Percentiles rank a stretch among this genome's conserved stretches.
These are phyloP conservation scores for Eragrostis nindensis DNA, from an alignment of 176 grass and related monocot species.

Conservation along the genomic window DNA sequence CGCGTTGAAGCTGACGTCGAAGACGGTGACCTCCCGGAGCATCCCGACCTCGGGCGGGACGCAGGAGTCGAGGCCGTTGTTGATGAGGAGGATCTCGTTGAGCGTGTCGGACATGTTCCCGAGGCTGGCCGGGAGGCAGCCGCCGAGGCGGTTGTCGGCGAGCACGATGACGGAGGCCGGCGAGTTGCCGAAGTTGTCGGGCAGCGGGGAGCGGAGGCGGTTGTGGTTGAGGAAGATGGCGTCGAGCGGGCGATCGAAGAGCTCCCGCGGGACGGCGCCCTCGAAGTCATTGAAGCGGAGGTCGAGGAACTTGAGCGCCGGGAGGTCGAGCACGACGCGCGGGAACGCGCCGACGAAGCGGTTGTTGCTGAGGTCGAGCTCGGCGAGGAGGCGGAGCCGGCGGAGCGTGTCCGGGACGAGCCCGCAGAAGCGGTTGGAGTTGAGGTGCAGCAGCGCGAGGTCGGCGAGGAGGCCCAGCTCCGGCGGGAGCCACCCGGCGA, in stretches of 20 bases:
- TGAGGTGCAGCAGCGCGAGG: conserved; percentile 86
- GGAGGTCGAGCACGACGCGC: conserved; percentile 66
- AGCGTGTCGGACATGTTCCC: conserved; percentile 79
- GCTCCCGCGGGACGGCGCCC: conserved; percentile 54
- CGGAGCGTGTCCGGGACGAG: conserved; percentile 56
- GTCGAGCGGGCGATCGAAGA: conserved; percentile 76
- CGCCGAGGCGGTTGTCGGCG: conserved; percentile 63
- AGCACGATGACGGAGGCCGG: conserved; percentile 76
- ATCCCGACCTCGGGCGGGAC: conserved; percentile 53
- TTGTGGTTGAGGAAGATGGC: conserved; percentile 96
- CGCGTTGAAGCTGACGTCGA: conserved; percentile 71
- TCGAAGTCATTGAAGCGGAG: conserved; percentile 91
- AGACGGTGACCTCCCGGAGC: conserved; percentile 65
- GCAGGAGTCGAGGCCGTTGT: conserved; percentile 68
- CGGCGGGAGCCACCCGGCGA: conserved; percentile 83
- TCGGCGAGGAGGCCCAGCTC: conserved; percentile 83
- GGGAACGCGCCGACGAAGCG: conserved; percentile 81
- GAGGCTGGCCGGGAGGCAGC: conserved; percentile 64
- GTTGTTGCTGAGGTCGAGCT: conserved; percentile 99
- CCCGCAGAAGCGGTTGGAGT: conserved; percentile 96
- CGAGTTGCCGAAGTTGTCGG: conserved; percentile 71
- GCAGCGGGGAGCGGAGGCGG: conserved; percentile 63
- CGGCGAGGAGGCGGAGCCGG: conserved; percentile 64
- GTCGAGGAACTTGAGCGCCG: conserved; percentile 65
- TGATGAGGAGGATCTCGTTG: conserved; percentile 72